Evolutionary conservation across 192 early-diverging fungal species (phyloP), one percentile per base, ranked within the genome.

Genomic region (Umbelopsis vinacea): DNA sequence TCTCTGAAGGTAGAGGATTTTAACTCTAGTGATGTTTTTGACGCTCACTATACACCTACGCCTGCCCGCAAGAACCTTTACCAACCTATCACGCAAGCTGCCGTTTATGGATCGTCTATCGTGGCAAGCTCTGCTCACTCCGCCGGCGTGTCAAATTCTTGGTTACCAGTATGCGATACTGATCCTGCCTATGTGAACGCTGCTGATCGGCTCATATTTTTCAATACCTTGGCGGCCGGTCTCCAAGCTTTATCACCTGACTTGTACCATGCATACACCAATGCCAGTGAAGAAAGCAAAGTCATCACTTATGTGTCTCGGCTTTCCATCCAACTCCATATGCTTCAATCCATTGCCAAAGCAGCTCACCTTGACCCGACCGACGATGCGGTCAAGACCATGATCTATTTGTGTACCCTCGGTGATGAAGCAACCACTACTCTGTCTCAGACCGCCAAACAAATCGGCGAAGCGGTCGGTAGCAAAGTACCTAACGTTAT

Each of bases 331-430:
- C 75, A 79, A 23, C 48, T 83, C 3, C 72, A 79, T 23, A 79
- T 83, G 81, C 70, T 74, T 7, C 81, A 83, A 12, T 72, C 60
- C 35, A 74, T 83, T 26, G 81, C 81, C 0, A 55, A 67, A 14
- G 52, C 76, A n/a, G 75, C 78, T 21, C 69, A 74, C 0, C 43
- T 79, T 22, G 38, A 74, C 24, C 72, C 75, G 0, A 52, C 29
- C 3, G 75, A 83, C 23, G 71, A 46, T 6, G 53, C 35, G 2
- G 81, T 83, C 21, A 74, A 76, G 17, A 70, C 81, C 21, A 77
- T 83, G 46, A 68, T 71, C 24, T 83, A 73, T 12, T 35, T 79
- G 24, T 72, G 75, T 55, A 52, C 79, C 11, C 60, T 78, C 8
- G 69, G 77, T 26, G 81, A 83, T 10, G 45, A 21, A 4, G 35